These are phyloP conservation scores for Vitis hybrid DNA, from an alignment of 177 flowering plant species.

Conservation along the genomic window DNA sequence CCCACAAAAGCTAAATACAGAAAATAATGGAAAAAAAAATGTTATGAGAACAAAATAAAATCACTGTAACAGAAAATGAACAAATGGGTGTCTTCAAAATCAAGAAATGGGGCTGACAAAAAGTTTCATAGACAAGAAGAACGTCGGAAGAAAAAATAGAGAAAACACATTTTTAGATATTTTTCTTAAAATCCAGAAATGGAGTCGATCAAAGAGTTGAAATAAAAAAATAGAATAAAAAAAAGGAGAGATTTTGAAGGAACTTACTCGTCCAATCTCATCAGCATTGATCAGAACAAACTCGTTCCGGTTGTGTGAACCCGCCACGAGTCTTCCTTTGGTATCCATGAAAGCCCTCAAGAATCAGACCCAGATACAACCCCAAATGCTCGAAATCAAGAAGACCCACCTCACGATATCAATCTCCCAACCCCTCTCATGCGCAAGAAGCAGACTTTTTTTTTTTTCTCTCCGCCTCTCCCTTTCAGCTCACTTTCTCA, in stretches of 20 bases:
- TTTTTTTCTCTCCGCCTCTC: not conserved
- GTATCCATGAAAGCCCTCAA: constrained; percentile 41
- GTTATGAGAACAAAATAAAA: too few species aligned
- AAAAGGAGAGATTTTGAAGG: not conserved
- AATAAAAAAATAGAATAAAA: not conserved
- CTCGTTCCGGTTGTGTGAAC: constrained; percentile 91
- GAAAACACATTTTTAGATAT: not conserved
- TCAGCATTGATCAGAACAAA: constrained; percentile 91
- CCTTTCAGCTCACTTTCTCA: constrained; percentile 8
- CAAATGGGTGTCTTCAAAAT: constrained; percentile 1
- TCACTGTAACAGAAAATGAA: not conserved
- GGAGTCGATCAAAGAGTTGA: not conserved
- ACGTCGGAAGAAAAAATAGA: not conserved
- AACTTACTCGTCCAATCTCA: constrained; percentile 68
- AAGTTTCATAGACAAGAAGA: not conserved
- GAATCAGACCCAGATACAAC: not conserved
- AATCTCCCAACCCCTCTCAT: constrained; percentile 17
- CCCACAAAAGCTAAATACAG: too few species aligned
- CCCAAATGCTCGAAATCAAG: constrained; percentile 13
- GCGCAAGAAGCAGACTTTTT: constrained; percentile 9
- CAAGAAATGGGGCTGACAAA: not conserved
- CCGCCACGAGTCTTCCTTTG: constrained; percentile 75
- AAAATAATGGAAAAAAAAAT: too few species aligned
- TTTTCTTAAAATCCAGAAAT: constrained; percentile 1
- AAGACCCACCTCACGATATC: constrained; percentile 18